Evolutionary conservation across 2,329 filamentous ascomycete genomes (phyloP), one percentile per base, ranked within the genome.

Genomic region (Colletotrichum agaves): DNA sequence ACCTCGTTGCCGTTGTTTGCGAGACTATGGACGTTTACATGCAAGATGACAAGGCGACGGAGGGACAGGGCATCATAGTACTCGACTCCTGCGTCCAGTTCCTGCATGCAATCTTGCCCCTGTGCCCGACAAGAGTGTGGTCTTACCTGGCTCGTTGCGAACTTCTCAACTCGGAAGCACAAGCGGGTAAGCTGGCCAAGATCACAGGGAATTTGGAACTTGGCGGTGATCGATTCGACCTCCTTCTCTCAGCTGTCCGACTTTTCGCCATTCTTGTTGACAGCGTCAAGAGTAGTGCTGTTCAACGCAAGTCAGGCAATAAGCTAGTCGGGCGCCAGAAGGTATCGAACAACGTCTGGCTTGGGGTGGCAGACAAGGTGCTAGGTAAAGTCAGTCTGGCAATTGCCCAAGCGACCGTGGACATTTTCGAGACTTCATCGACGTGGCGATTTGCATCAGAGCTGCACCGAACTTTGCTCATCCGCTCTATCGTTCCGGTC

Each of bases 61-160:
- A 90, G 44, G 87, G 88, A 11, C 80, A 90, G 46, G 87, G 89
- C 39, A 84, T 97, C 31, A 84, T 90, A 2, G 85, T 94, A 53
- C 77, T 90, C 63, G 82, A 83, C 11, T 88, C 92, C 23, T 97
- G 93, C 75, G 80, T 94, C 21, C 90, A 93, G 60, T 98, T 98
- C 74, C 82, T 97, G 41, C 87, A 91, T 72, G 88, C 91, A 3
- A 81, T 97, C 17, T 79, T 96, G 27, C 84, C 86, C 73, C 91
- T 87, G n/a, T 88, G 91, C 58, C 95, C 96, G 0, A 92, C 91
- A 63, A 87, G 94, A 67, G 90, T 97, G 5, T 98, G 96, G 94
- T 94, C 95, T 3, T 93, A 95, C 76, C 86, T 99, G 73, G 89
- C 91, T 3, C 89, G 93, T 64, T 97, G 93, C 76, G 89, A 90